Evolutionary conservation across 176 grass and related monocot species (phyloP).

Genomic region (Ensete ventricosum): DNA sequence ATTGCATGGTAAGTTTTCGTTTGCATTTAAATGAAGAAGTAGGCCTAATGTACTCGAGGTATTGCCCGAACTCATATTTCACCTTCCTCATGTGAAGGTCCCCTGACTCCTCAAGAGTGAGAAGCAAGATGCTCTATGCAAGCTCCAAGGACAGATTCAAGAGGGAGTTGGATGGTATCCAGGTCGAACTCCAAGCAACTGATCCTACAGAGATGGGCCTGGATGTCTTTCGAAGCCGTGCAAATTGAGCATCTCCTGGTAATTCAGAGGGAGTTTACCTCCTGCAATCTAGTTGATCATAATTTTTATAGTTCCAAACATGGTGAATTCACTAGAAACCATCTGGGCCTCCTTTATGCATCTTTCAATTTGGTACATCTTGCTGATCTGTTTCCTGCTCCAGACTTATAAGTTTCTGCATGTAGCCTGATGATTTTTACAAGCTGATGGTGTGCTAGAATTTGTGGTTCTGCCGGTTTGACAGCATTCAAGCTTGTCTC

Average conservation of each 20-base stretch:
- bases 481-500: background rate
- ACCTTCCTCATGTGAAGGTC: background rate
- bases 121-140: slow-evolving; percentile 19
- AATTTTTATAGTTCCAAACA: background rate
- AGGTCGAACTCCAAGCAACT: slow-evolving; percentile 19
- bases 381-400: background rate
- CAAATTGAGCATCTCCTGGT: slow-evolving; percentile 2
- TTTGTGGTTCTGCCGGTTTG: background rate
- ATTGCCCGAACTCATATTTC: background rate
- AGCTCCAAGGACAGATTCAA: slow-evolving; percentile 18
- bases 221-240: slow-evolving; percentile 5
- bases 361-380: background rate
- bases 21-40: background rate
- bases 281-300: background rate
- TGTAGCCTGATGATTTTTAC: background rate
- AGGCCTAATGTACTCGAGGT: background rate
- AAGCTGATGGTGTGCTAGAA: background rate
- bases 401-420: background rate
- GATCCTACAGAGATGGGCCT: slow-evolving; percentile 19
- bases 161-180: slow-evolving; percentile 17
- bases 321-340: background rate
- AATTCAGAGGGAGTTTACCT: background rate
- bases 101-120: slow-evolving; percentile 6
- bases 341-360: background rate
- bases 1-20: slow-evolving; percentile 9